Conservation (phyloP, 1,284 basidiomycete species). For the Leccinum angustisporum region DNA sequence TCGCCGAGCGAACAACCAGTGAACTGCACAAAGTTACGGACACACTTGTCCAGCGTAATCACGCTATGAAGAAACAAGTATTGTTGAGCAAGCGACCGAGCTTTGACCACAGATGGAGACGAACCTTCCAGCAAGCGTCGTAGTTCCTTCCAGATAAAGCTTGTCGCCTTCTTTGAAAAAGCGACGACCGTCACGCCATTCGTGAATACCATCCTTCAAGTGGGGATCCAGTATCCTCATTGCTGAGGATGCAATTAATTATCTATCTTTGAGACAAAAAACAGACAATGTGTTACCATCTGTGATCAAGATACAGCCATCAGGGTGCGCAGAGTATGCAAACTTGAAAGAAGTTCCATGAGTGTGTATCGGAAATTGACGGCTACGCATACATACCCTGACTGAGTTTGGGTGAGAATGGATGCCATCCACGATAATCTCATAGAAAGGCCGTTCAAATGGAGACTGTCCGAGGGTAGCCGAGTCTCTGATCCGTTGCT, state of each 20-base stretch:
- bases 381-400: constrained; percentile 51
- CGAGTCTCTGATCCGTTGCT: constrained; percentile 16
- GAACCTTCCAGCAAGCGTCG: constrained; percentile 82
- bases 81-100: not conserved
- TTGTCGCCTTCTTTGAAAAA: constrained; percentile 81
- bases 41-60: constrained; percentile 78
- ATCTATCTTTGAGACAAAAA: not conserved
- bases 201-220: constrained; percentile 79
- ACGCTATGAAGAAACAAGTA: constrained; percentile 45
- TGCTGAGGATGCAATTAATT: constrained; percentile 42
- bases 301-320: constrained; percentile 85
- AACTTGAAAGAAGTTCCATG: constrained; percentile 46
- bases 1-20: constrained; percentile 81
- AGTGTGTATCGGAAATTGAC: not conserved
- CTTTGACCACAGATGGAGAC: constrained; percentile 1
- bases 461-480: constrained; percentile 37
- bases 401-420: constrained; percentile 91
- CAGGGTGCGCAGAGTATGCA: constrained; percentile 79
- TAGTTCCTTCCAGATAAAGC: constrained; percentile 81
- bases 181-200: constrained; percentile 80
- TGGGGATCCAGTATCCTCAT: constrained; percentile 87
- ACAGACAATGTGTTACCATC: constrained; percentile 58
- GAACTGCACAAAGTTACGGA: constrained; percentile 81
- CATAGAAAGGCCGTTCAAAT: constrained; percentile 81
- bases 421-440: constrained; percentile 87